Conservation (phyloP, 2,329 filamentous ascomycete species). For the Pseudocercospora crystallina region DNA sequence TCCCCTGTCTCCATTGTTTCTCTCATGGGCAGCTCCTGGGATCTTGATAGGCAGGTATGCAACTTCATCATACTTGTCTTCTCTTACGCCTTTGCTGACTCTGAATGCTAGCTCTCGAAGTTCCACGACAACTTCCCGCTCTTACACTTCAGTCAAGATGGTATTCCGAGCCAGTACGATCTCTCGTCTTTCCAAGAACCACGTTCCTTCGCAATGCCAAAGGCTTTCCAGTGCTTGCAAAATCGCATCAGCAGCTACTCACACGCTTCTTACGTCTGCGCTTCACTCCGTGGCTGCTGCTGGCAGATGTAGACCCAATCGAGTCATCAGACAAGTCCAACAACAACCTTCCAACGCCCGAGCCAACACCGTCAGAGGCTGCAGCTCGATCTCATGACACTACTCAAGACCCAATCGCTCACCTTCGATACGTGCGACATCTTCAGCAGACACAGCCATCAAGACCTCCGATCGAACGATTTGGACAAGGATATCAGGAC, state of each 20-base stretch:
- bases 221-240: slow-evolving; percentile 59
- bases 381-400: slow-evolving; percentile 45
- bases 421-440: slow-evolving; percentile 80
- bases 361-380: slow-evolving; percentile 70
- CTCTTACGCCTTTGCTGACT: slow-evolving; percentile 3
- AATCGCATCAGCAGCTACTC: slow-evolving; percentile 58
- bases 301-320: slow-evolving; percentile 58
- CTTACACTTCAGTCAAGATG: slow-evolving; percentile 58
- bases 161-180: slow-evolving; percentile 62
- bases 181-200: slow-evolving; percentile 54
- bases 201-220: slow-evolving; percentile 60
- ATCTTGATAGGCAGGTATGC: slow-evolving; percentile 8
- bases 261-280: slow-evolving; percentile 58
- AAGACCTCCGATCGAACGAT: slow-evolving; percentile 61
- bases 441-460: slow-evolving; percentile 79
- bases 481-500: slow-evolving; percentile 78
- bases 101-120: slow-evolving; percentile 51
- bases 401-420: slow-evolving; percentile 54
- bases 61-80: too few relatives aligned
- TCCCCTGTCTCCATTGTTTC: slow-evolving; percentile 1
- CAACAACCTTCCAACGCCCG: slow-evolving; percentile 14
- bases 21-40: neutral
- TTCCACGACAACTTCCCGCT: slow-evolving; percentile 60
- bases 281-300: slow-evolving; percentile 59
- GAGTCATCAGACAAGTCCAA: neutral